Percentiles rank a stretch among this genome's conserved stretches.
phyloP scores from a whole-genome alignment of 1,284 basidiomycete genomes.

The Naganishia albida region DNA sequence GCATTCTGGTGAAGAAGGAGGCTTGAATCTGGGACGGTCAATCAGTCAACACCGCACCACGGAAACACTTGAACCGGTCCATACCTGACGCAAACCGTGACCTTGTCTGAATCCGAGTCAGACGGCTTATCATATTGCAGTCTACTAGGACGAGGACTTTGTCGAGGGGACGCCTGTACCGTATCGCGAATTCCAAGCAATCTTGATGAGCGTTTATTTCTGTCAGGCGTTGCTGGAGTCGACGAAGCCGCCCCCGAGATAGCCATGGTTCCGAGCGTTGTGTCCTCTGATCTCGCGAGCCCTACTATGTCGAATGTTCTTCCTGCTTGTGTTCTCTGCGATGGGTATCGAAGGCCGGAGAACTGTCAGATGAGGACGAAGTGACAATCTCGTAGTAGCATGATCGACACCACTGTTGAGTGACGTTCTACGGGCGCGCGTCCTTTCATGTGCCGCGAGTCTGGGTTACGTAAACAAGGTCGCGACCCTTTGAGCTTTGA shows the following conservation, averaged over 20 bases:
- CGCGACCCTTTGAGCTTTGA: no score
- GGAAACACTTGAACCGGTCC: neutral
- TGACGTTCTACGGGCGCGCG: no score
- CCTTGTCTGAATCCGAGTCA: constrained; percentile 21
- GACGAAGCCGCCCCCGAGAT: constrained; percentile 5
- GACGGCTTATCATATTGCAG: neutral
- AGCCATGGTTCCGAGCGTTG: constrained; percentile 1
- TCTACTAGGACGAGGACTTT: neutral
- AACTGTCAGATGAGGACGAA: no score
- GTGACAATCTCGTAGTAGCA: no score
- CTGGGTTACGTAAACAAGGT: neutral
- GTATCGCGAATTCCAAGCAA: constrained; percentile 8
- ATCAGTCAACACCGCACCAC: neutral
- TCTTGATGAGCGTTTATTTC: constrained; percentile 16
- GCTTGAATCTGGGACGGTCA: constrained; percentile 17
- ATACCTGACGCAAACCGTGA: constrained; percentile 32
- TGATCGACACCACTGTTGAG: no score
- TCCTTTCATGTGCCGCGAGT: no score
- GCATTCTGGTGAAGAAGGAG: constrained; percentile 36
- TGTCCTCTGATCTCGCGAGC: no score
- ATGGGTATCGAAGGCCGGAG: no score
- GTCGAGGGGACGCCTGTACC: constrained; percentile 1
- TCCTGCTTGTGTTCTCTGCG: no score
- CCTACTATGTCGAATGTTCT: no score
- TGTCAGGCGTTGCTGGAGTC: constrained; percentile 8